Conservation (phyloP, 768 basidiomycete species). For the Holtermanniella nyarrowii region DNA sequence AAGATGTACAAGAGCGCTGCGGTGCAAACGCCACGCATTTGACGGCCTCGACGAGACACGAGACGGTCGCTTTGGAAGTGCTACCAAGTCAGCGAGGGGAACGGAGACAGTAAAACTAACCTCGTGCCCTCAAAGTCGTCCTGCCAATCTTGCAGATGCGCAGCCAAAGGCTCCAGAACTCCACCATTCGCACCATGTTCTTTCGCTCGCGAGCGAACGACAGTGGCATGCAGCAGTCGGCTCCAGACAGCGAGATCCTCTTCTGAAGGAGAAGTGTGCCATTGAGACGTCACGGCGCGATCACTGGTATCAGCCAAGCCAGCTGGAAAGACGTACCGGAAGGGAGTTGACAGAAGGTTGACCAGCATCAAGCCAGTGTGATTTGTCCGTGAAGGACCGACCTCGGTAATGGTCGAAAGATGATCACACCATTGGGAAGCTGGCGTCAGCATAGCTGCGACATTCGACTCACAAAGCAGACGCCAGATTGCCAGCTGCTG, state of each 20-base stretch:
- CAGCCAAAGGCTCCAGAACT: slow-evolving; percentile 26
- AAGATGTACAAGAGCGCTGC: slow-evolving; percentile 9
- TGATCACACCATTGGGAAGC: slow-evolving; percentile 21
- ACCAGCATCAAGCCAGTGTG: slow-evolving; percentile 33
- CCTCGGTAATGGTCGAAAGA: slow-evolving; percentile 3
- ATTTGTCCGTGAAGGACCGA: slow-evolving; percentile 15
- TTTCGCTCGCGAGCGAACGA: slow-evolving; percentile 26
- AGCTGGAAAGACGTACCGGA: slow-evolving; percentile 7
- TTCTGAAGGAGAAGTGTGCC: slow-evolving; percentile 17
- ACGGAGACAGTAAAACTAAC: slow-evolving; percentile 3
- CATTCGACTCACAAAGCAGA: slow-evolving; percentile 9
- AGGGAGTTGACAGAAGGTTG: slow-evolving; percentile 26
- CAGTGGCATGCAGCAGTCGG: slow-evolving; percentile 15
- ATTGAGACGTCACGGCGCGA: slow-evolving; percentile 14
- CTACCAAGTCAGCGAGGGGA: neutral
- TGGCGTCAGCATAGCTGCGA: neutral
- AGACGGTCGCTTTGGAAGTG: slow-evolving; percentile 16
- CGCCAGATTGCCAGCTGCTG: slow-evolving; percentile 28
- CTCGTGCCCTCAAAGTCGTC: slow-evolving; percentile 15
- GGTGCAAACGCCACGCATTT: slow-evolving; percentile 14
- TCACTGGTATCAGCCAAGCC: neutral
- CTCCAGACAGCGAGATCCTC: slow-evolving; percentile 23
- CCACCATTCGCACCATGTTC: slow-evolving; percentile 26
- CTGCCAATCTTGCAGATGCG: slow-evolving; percentile 20
- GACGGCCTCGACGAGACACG: slow-evolving; percentile 21